Conservation (phyloP, 2,329 filamentous ascomycete genomes). For the Plenodomus biglobosus region DNA sequence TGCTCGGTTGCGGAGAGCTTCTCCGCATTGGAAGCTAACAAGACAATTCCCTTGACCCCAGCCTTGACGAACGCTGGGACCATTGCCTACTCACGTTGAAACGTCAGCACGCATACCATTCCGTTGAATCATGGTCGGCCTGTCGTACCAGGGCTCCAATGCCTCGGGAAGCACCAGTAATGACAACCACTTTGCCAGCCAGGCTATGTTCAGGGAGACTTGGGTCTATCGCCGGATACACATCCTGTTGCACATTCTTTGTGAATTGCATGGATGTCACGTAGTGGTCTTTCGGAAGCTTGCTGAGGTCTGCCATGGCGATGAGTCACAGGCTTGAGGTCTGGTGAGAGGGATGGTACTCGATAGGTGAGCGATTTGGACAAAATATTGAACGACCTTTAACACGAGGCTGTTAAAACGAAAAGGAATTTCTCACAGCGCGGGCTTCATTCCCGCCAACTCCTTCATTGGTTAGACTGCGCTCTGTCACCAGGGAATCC, state of each 20-base stretch:
- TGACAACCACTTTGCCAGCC: constrained; percentile 42
- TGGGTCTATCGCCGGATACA: constrained; percentile 47
- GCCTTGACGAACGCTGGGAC: constrained; percentile 41
- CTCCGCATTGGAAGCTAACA: constrained; percentile 31
- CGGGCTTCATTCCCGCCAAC: background rate
- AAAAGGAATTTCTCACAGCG: background rate
- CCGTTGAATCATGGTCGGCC: background rate
- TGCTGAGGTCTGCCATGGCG: constrained; percentile 11
- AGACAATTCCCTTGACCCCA: constrained; percentile 36
- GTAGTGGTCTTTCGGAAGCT: constrained; percentile 14
- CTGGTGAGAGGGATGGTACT: background rate
- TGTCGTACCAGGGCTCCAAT: constrained; percentile 32
- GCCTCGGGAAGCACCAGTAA: constrained; percentile 47
- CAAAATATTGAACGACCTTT: background rate
- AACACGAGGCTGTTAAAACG: background rate
- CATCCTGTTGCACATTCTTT: constrained; percentile 31
- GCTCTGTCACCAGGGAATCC: background rate
- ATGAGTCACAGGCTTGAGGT: background rate
- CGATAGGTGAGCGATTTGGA: background rate
- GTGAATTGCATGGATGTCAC: constrained; percentile 17
- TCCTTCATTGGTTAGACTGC: background rate
- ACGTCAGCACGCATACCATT: constrained; percentile 1
- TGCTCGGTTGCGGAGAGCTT: constrained; percentile 28
- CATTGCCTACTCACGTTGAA: constrained; percentile 21
- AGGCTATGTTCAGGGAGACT: constrained; percentile 33